Conservation (phyloP, 495 filamentous ascomycete species). For the Tuber borchii region DNA sequence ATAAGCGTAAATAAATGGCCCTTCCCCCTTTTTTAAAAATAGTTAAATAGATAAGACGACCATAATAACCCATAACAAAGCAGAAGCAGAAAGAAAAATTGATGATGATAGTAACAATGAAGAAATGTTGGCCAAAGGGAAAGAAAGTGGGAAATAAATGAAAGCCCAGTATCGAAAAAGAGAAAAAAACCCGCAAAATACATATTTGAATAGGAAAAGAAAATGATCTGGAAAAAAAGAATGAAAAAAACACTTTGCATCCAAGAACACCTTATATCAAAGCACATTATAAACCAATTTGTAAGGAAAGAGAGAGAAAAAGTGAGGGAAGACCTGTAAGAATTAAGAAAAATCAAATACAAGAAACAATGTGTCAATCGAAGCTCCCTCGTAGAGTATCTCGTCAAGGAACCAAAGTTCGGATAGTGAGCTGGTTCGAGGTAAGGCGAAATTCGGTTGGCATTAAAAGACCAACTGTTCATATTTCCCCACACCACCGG, state of each 20-base stretch:
- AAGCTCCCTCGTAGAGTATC: neutral
- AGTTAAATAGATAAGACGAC: neutral
- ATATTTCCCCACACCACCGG: neutral
- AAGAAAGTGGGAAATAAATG: neutral
- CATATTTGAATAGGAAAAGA: slow-evolving; percentile 21
- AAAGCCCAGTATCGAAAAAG: slow-evolving; percentile 18
- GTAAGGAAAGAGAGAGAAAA: slow-evolving; percentile 14
- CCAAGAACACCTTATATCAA: slow-evolving; percentile 38
- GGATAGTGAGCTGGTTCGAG: neutral
- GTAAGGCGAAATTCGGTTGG: neutral
- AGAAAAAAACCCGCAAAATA: slow-evolving; percentile 27
- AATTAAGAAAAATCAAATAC: slow-evolving; percentile 20
- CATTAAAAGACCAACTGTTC: neutral
- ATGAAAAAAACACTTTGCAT: slow-evolving; percentile 39
- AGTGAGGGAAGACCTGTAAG: slow-evolving; percentile 2
- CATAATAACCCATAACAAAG: neutral
- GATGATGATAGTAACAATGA: neutral
- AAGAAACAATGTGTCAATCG: slow-evolving; percentile 22
- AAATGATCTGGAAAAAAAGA: neutral
- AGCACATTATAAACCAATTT: slow-evolving; percentile 21
- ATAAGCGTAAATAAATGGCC: neutral
- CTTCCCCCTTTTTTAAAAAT: neutral
- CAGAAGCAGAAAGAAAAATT: neutral
- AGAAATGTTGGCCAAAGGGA: neutral
- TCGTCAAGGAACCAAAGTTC: slow-evolving; percentile 4